Percentiles rank a stretch among this genome's conserved stretches.
Evolutionary conservation across 352 stramenopile species (phyloP).

Genomic region (Phytophthora sp.): DNA sequence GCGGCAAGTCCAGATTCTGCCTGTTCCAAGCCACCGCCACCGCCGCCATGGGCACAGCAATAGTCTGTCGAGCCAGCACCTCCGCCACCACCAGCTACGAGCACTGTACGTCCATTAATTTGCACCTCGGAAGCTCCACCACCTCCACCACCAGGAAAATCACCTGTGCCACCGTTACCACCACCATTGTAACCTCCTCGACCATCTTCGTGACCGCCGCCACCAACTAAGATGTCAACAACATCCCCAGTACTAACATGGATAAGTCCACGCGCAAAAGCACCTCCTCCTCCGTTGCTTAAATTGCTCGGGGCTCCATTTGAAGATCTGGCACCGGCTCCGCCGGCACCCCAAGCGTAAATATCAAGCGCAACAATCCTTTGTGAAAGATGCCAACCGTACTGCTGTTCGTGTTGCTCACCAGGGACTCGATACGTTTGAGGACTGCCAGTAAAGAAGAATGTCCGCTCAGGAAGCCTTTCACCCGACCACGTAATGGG

Average conservation of each 20-base stretch:
- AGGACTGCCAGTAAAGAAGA: conserved; percentile 44
- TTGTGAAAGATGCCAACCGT: conserved; percentile 6
- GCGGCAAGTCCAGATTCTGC: conserved; percentile 54
- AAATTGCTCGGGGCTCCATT: conserved; percentile 17
- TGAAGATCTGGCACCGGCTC: conserved; percentile 48
- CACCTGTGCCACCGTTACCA: conserved; percentile 56
- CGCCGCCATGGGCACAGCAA: conserved; percentile 80
- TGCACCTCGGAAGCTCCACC: conserved; percentile 64
- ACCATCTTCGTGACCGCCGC: conserved; percentile 42
- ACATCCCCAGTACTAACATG: conserved; percentile 45
- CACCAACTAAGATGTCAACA: conserved; percentile 68
- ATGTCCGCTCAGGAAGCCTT: conserved; percentile 42
- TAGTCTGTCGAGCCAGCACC: conserved; percentile 76
- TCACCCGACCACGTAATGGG: conserved; percentile 53
- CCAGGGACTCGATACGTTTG: conserved; percentile 42
- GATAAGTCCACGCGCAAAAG: conserved; percentile 69
- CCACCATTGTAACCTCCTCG: conserved; percentile 76
- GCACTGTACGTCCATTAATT: conserved; percentile 49
- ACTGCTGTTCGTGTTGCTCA: conserved; percentile 9
- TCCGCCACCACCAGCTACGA: conserved; percentile 73
- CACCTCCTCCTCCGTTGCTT: conserved; percentile 70
- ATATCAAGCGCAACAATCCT: conserved; percentile 68
- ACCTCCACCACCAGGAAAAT: conserved; percentile 65
- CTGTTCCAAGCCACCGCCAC: conserved; percentile 46
- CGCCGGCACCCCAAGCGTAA: conserved; percentile 83